These are phyloP conservation scores for Epichloe baconii DNA, from an alignment of 2,329 filamentous ascomycete genomes.

Conservation along the genomic window DNA sequence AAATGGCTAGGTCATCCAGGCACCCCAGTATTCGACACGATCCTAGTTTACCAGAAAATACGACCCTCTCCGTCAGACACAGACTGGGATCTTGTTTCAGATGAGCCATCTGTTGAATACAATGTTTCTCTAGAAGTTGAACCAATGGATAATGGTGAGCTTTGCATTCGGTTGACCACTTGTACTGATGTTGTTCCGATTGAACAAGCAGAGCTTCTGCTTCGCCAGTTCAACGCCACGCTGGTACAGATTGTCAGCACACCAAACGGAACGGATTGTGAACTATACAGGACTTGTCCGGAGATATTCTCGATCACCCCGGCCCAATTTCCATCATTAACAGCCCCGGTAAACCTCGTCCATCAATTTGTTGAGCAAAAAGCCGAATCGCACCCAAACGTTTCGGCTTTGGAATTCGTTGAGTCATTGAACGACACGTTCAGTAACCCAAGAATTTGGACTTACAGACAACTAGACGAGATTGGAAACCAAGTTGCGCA, in stretches of 20 bases:
- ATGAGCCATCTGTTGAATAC: slow-evolving; percentile 63
- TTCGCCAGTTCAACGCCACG: slow-evolving; percentile 58
- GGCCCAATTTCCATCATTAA: slow-evolving; percentile 42
- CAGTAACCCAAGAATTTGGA: slow-evolving; percentile 48
- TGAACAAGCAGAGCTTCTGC: slow-evolving; percentile 52
- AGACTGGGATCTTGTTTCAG: slow-evolving; percentile 49
- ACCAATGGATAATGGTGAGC: slow-evolving; percentile 28
- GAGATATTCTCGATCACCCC: slow-evolving; percentile 52
- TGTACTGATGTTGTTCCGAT: slow-evolving; percentile 49
- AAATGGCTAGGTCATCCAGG: slow-evolving; percentile 54
- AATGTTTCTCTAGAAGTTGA: slow-evolving; percentile 70
- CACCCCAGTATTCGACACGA: slow-evolving; percentile 63
- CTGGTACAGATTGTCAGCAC: slow-evolving; percentile 45
- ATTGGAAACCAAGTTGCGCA: slow-evolving; percentile 62
- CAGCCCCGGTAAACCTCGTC: slow-evolving; percentile 45
- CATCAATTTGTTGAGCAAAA: slow-evolving; percentile 67
- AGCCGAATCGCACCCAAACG: slow-evolving; percentile 41
- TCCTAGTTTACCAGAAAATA: slow-evolving; percentile 70
- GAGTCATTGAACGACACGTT: slow-evolving; percentile 34
- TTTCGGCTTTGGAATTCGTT: slow-evolving; percentile 64
- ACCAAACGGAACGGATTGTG: slow-evolving; percentile 27
- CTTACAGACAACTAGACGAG: slow-evolving; percentile 56
- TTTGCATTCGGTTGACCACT: slow-evolving; percentile 56
- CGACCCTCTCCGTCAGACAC: slow-evolving; percentile 12
- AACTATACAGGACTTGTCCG: slow-evolving; percentile 20